Evolutionary conservation across 2,329 filamentous ascomycete species (phyloP).

Genomic region (Huntiella bhutanensis): DNA sequence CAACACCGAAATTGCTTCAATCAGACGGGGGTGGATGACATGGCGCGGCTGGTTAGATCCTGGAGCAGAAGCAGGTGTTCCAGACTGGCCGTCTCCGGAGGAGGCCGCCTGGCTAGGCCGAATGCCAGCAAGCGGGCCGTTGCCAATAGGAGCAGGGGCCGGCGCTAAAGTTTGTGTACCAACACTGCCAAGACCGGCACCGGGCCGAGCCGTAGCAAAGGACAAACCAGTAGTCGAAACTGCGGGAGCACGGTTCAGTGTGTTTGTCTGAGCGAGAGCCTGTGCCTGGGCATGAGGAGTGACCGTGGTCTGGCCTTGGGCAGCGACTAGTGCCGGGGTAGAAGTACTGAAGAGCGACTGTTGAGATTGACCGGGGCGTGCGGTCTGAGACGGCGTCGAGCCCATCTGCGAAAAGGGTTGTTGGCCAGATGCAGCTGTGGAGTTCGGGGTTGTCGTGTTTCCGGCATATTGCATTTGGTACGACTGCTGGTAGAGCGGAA

Average conservation of each 20-base stretch:
- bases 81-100: constrained; percentile 3
- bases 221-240: constrained; percentile 3
- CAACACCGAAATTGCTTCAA: constrained; percentile 25
- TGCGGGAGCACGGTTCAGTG: constrained; percentile 2
- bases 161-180: neutral
- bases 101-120: constrained; percentile 7
- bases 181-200: neutral
- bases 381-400: neutral
- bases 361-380: constrained; percentile 1
- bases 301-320: constrained; percentile 8
- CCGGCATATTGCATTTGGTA: constrained; percentile 9
- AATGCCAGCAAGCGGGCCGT: neutral
- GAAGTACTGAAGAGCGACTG: constrained; percentile 6
- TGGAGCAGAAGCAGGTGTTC: constrained; percentile 5
- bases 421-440: neutral
- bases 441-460: neutral
- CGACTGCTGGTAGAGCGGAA: constrained; percentile 18
- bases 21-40: constrained; percentile 26
- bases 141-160: neutral
- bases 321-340: constrained; percentile 7
- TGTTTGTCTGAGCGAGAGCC: constrained; percentile 1
- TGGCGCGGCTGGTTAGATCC: constrained; percentile 14
- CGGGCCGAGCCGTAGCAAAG: neutral
- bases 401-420: constrained; percentile 4
- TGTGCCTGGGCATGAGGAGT: constrained; percentile 8